phyloP scores from a whole-genome alignment of 129 eudicot genomes.

The Mikania micrantha region DNA sequence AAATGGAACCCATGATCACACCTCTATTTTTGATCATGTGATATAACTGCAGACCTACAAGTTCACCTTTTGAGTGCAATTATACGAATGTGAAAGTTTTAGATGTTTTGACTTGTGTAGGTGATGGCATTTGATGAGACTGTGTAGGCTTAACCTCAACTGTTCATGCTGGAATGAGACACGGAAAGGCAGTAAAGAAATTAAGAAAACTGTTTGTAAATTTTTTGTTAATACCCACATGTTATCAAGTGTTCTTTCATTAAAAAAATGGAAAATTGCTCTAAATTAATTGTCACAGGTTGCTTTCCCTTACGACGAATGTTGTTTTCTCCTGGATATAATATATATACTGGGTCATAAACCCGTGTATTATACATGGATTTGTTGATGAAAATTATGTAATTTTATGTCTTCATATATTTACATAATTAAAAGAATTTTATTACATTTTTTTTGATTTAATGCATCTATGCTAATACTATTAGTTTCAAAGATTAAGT shows the following conservation, averaged over 20 bases:
- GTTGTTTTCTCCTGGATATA: neutral
- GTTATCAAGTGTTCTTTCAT: constrained; percentile 26
- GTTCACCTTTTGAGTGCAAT: neutral
- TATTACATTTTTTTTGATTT: too few relatives aligned
- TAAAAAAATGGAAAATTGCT: constrained; percentile 18
- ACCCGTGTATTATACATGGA: too few relatives aligned
- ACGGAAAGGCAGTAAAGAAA: constrained; percentile 18
- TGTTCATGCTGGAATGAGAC: constrained; percentile 30
- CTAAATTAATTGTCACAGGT: constrained; percentile 13
- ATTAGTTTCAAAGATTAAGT: too few relatives aligned
- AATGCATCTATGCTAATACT: too few relatives aligned
- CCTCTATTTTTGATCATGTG: neutral
- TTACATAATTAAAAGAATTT: too few relatives aligned
- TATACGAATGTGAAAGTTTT: constrained; percentile 3
- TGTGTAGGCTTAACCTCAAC: constrained; percentile 33
- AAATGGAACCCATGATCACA: constrained; percentile 10
- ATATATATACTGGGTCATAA: too few relatives aligned
- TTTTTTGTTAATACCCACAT: constrained; percentile 47
- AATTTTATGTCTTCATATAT: too few relatives aligned
- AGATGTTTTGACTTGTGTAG: constrained; percentile 35
- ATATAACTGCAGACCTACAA: constrained; percentile 1
- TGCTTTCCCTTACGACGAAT: constrained; percentile 21
- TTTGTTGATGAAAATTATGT: too few relatives aligned
- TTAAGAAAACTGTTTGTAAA: constrained; percentile 37
- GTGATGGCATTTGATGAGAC: constrained; percentile 92